phyloP scores from a whole-genome alignment of 2,329 filamentous ascomycete genomes.

The Grosmannia clavigera region DNA sequence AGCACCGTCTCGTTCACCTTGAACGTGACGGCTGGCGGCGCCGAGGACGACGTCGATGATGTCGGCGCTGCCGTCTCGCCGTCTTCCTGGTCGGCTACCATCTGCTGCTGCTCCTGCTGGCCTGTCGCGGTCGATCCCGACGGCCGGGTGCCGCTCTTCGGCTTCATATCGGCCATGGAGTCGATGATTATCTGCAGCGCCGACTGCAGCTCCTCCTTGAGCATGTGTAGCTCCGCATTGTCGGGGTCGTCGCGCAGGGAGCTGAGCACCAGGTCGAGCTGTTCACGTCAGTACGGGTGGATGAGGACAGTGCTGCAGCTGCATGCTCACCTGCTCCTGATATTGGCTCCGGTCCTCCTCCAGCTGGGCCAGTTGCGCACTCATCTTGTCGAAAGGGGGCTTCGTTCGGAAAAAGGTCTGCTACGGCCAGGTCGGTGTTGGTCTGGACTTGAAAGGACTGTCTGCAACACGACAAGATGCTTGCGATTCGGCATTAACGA shows the following conservation, averaged over 20 bases:
- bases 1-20: slow-evolving; percentile 81
- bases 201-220: slow-evolving; percentile 71
- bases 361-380: slow-evolving; percentile 20
- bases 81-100: background rate
- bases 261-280: slow-evolving; percentile 67
- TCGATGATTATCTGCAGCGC: slow-evolving; percentile 69
- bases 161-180: slow-evolving; percentile 69
- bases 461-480: too few relatives aligned
- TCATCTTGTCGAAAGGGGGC: slow-evolving; percentile 20
- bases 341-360: slow-evolving; percentile 42
- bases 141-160: slow-evolving; percentile 36
- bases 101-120: too few relatives aligned
- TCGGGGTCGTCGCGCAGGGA: slow-evolving; percentile 71
- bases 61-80: slow-evolving; percentile 46
- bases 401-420: background rate
- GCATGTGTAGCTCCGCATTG: slow-evolving; percentile 62
- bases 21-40: slow-evolving; percentile 45
- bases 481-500: too few relatives aligned
- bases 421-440: too few relatives aligned
- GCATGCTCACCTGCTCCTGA: slow-evolving; percentile 38
- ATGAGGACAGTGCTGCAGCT: too few relatives aligned
- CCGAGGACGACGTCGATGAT: slow-evolving; percentile 60
- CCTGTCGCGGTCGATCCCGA: slow-evolving; percentile 9
- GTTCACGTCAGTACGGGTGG: background rate
- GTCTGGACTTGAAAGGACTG: too few relatives aligned